These are phyloP conservation scores for Aspergillus cavernicola DNA, from an alignment of 495 filamentous ascomycete species.

Conservation along the genomic window DNA sequence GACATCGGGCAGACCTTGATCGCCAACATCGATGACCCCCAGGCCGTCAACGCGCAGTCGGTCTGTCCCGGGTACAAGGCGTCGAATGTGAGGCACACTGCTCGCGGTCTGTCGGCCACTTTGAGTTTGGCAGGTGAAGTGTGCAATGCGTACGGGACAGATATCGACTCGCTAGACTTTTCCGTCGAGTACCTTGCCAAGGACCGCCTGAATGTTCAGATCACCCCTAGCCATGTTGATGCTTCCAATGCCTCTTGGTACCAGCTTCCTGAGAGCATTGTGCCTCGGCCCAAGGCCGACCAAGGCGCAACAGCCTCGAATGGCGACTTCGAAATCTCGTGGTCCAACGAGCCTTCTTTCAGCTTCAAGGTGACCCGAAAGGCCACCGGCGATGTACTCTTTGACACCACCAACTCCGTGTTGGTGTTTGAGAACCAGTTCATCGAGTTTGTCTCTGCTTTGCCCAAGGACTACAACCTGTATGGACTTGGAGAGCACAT, in stretches of 20 bases:
- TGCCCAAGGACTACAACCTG: conserved; percentile 60
- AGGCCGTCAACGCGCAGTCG: conserved; percentile 66
- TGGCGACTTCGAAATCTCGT: conserved; percentile 52
- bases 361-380: conserved; percentile 54
- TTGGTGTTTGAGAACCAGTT: conserved; percentile 64
- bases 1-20: conserved; percentile 57
- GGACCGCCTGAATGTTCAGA: conserved; percentile 51
- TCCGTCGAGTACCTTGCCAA: conserved; percentile 54
- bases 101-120: conserved; percentile 48
- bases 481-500: conserved; percentile 62
- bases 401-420: conserved; percentile 50
- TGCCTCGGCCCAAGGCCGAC: conserved; percentile 55
- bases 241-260: conserved; percentile 65
- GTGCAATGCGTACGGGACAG: conserved; percentile 61
- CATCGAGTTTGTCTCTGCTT: conserved; percentile 54
- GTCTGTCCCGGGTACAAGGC: conserved; percentile 64
- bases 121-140: conserved; percentile 50
- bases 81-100: conserved; percentile 41
- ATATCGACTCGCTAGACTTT: conserved; percentile 53
- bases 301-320: conserved; percentile 28
- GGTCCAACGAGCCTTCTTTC: conserved; percentile 60
- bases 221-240: conserved; percentile 59
- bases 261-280: conserved; percentile 57
- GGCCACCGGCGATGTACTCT: conserved; percentile 55
- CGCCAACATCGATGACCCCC: conserved; percentile 66